Evolutionary conservation across 2,329 filamentous ascomycete species (phyloP).

Genomic region (Leptographium flavum): DNA sequence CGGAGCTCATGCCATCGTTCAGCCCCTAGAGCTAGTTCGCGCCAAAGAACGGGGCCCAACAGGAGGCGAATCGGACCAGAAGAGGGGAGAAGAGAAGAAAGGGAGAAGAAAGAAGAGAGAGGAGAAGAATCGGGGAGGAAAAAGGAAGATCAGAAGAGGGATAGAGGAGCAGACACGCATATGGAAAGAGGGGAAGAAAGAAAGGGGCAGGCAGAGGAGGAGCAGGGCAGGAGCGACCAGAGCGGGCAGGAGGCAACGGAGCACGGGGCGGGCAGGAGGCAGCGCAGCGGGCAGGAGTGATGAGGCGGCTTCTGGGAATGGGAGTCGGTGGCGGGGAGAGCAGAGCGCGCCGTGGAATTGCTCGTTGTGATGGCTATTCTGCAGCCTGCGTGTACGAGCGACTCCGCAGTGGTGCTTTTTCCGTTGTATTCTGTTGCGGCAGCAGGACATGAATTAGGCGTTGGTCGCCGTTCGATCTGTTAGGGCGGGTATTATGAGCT

Average conservation of each 20-base stretch:
- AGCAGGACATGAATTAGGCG: not conserved
- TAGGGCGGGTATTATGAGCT: not conserved
- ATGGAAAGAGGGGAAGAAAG: not conserved
- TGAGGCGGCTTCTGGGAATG: not conserved
- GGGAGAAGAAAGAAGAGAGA: not conserved
- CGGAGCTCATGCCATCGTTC: constrained; percentile 3
- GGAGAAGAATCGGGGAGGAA: not conserved
- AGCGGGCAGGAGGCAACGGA: not conserved
- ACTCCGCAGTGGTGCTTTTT: not conserved
- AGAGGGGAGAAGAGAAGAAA: not conserved
- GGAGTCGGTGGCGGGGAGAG: not conserved
- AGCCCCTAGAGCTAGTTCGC: not conserved
- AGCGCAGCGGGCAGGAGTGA: too few species aligned
- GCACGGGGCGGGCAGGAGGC: not conserved
- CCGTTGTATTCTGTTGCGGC: not conserved
- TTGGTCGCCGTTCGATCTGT: not conserved
- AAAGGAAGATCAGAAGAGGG: not conserved
- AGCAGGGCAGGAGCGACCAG: not conserved
- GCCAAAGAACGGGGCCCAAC: not conserved
- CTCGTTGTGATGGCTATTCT: not conserved
- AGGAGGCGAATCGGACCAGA: not conserved
- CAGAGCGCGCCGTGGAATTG: not conserved
- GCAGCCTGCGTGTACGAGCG: not conserved
- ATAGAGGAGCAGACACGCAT: not conserved
- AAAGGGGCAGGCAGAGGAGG: not conserved